Evolutionary conservation across 2,329 filamentous ascomycete species (phyloP), one percentile per base, ranked within the genome.

Genomic region (Cadophora sp.): DNA sequence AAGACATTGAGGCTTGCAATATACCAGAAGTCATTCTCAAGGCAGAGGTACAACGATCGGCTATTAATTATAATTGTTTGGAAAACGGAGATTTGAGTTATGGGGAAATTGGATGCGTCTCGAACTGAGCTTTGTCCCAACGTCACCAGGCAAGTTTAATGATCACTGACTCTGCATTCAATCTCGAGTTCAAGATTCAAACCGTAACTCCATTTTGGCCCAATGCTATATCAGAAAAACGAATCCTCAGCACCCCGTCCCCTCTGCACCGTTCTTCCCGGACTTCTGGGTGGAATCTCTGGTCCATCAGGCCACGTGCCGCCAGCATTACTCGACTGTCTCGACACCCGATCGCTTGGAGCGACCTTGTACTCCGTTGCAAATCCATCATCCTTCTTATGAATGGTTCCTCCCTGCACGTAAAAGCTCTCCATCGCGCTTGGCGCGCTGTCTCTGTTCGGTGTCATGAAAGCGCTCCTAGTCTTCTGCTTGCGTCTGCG

Each of bases 401-500:
- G 56, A 27, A 59, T 59, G n/a, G 56, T 59, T 22, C 56, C 56
- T 26, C 56, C 22, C 7, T 59, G 31, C 2, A 59, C 22, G 19
- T 59, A 59, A 7, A 59, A 59, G 34, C 56, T 59, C 22, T 37
- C 56, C 56, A 59, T 59, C 22, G 31, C n/a, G 37, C 56, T 59
- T 24, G 31, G 56, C 14, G 56, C n/a, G 34, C 56, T 59, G 12
- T 40, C 56, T 7, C 31, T 40, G 22, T 59, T 40, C 5, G 56
- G 34, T 14, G 34, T 59, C 19, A 59, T 24, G 22, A 40, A 3
- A 1, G 34, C 4, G 22, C 34, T 22, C 31, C 22, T 56, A 2
- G n/a, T 27, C 16, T 56, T 56, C 50, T 56, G 50, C 29, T 27
- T 56, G 5, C 50, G 62, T 29, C 31, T 56, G 22, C 65, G 60